Base-by-base conservation (phyloP, 176 grass and related monocot species). In the Urochloa ruziziensis region DNA sequence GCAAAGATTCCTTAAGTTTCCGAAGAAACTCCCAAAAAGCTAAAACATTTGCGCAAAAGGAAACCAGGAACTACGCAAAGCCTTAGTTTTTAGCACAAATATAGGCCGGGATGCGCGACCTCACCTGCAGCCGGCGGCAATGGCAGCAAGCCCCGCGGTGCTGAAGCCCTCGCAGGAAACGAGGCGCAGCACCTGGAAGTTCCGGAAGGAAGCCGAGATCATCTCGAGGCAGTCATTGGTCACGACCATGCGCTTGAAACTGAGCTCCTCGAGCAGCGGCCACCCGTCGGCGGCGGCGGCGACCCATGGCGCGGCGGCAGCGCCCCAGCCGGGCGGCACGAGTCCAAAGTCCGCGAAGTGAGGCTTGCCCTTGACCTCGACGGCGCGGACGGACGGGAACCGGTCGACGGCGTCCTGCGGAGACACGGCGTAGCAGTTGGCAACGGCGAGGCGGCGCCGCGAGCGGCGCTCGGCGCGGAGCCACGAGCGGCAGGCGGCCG, bases 141-240 rank as follows among this genome's bases (percentile, higher is more conserved):
- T 80, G 86, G 92, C 89, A 1, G 89, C 81, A 68, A 94, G 92
- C 1, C 92, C 92, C 0, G 84, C 62, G 51, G 92, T 89, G 62
- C 81, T 91, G 81, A 94, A 89, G 5, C 92, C 92, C 30, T 94
- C 93, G 93, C 93, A 94, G 5, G 87, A 92, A 49, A 85, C 75
- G 29, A 94, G 85, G 6, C 87, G 85, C 30, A 94, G 90, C 18
- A 88, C 90, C 74, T 89, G 85, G 73, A 94, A 88, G 79, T 94
- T 94, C 61, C 82, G 83, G 77, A 94, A 94, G 10, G 84, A 91
- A 1, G 89, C 74, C 16, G 92, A 89, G 29, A 91, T 85, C 73
- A 89, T 66, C 81, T 94, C 92, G 37, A 94, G 92, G 81, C 92
- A 94, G 36, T 94, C 92, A 74, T 94, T 89, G 47, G 89, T 87